Evolutionary conservation across 441 rosid genomes (phyloP), one percentile per base, ranked within the genome.

Genomic region (Breynia disticha): DNA sequence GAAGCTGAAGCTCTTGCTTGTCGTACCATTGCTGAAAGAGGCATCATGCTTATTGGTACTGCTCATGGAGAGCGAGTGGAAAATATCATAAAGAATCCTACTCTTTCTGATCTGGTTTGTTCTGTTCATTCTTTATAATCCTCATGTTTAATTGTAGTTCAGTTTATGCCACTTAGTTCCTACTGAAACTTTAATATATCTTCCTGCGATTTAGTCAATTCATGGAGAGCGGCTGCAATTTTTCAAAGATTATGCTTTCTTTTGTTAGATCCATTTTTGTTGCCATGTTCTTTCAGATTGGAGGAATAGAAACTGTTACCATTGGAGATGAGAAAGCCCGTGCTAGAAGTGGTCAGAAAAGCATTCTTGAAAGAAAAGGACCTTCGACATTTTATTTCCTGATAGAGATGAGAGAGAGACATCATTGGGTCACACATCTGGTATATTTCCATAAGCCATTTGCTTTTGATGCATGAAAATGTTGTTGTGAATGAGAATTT

Each of bases 1-100:
- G 86, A 83, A 76, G 96, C 86, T 62, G 96, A 91, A 79, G 96
- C 90, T 10, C 63, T 87, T 62, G 96, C 98, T 64, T 96, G 87
- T 61, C 80, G 96, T 67, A 87, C 98, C 11, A 91, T 91, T 60
- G 94, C 96, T 57, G 95, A 91, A 62, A 90, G 95, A 59, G 98
- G 96, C 56, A 87, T 91, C 63, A 94, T 87, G 76, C 78, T 91
- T 48, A 96, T 91, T 55, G 98, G 95, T 24, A 86, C 95, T 55
- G 94, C 96, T 64, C 96, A 87, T 80, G 96, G 98, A 61, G 73
- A 70, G 4, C 82, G 83, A 42, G 80, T 91, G 21, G 94, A 85
- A 55, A 91, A 91, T 76, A 74, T 91, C 74, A 82, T 86, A 45
- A 75, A 82, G 79, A 91, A 91, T 72, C 98, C 98, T 68, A 84